Conservation (phyloP, 2,329 filamentous ascomycete species). For the Ceratocystis cacaofunesta region DNA sequence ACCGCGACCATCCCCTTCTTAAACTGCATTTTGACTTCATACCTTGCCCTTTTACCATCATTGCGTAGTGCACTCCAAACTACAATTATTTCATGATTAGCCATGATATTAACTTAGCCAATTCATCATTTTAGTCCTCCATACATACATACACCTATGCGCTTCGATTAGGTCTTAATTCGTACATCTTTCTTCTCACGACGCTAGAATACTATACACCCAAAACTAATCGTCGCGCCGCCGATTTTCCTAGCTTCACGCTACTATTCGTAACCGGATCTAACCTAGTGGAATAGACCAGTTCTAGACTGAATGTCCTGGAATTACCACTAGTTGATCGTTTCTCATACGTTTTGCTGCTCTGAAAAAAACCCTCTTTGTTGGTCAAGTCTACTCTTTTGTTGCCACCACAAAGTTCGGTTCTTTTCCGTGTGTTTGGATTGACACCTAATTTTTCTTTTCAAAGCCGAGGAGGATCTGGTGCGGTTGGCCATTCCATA, state of each 20-base stretch:
- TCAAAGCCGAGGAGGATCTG: slow-evolving; percentile 2
- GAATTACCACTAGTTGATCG: slow-evolving; percentile 6
- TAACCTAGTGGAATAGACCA: slow-evolving; percentile 4
- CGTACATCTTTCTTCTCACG: neutral
- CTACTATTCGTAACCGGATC: slow-evolving; percentile 8
- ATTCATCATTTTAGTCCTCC: neutral
- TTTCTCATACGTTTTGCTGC: slow-evolving; percentile 1
- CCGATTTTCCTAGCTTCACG: slow-evolving; percentile 10
- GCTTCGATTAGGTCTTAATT: neutral
- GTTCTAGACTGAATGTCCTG: slow-evolving; percentile 13
- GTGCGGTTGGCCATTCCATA: slow-evolving; percentile 11
- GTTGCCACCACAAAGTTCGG: neutral
- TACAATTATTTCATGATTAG: neutral
- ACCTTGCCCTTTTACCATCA: neutral
- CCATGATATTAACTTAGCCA: neutral
- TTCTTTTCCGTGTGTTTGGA: neutral
- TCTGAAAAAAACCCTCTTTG: neutral
- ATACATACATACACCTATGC: neutral
- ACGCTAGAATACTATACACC: neutral
- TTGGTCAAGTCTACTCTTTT: neutral
- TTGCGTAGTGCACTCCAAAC: neutral
- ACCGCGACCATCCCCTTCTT: neutral
- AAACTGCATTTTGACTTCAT: neutral
- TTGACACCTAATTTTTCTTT: neutral
- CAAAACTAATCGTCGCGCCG: neutral